Percentiles rank a stretch among this genome's conserved stretches.
Conservation (phyloP, 805 yeast species). For the Nakazawaea pomicola region DNA sequence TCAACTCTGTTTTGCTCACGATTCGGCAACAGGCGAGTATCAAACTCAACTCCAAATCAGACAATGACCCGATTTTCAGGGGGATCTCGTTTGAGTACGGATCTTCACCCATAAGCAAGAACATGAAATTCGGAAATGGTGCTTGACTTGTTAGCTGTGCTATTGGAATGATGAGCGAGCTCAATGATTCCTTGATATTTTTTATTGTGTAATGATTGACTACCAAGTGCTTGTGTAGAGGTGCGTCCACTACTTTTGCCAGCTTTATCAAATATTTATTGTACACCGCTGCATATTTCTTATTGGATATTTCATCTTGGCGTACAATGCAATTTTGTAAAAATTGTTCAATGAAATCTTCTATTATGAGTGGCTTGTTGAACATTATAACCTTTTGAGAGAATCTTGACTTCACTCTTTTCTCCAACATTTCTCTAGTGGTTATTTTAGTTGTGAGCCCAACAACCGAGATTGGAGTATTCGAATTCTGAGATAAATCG, state of each 20-base stretch:
- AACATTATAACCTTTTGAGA: conserved; percentile 70
- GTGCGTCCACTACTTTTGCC: conserved; percentile 24
- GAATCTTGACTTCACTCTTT: conserved; percentile 86
- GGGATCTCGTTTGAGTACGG: conserved; percentile 7
- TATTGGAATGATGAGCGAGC: conserved; percentile 38
- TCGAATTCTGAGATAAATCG: conserved; percentile 69
- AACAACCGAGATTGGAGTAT: conserved; percentile 71
- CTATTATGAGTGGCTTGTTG: conserved; percentile 42
- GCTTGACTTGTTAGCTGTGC: conserved; percentile 23
- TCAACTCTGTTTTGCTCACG: conserved; percentile 50
- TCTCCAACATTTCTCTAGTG: conserved; percentile 78
- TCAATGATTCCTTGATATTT: conserved; percentile 48
- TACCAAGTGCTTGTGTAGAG: conserved; percentile 32
- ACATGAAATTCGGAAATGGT: conserved; percentile 21
- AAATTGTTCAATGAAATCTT: conserved; percentile 47
- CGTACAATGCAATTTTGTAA: conserved; percentile 32
- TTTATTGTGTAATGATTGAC: conserved; percentile 54
- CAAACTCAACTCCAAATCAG: conserved; percentile 68
- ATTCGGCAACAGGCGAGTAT: conserved; percentile 75
- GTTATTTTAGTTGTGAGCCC: conserved; percentile 76
- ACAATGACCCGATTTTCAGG: conserved; percentile 33
- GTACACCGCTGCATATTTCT: conserved; percentile 11
- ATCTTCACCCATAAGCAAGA: conserved; percentile 5
- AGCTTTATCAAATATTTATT: conserved; percentile 32
- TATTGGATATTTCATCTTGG: conserved; percentile 17